Base-by-base conservation (phyloP, 2,329 filamentous ascomycete genomes). In the Helminthosporium solani region DNA sequence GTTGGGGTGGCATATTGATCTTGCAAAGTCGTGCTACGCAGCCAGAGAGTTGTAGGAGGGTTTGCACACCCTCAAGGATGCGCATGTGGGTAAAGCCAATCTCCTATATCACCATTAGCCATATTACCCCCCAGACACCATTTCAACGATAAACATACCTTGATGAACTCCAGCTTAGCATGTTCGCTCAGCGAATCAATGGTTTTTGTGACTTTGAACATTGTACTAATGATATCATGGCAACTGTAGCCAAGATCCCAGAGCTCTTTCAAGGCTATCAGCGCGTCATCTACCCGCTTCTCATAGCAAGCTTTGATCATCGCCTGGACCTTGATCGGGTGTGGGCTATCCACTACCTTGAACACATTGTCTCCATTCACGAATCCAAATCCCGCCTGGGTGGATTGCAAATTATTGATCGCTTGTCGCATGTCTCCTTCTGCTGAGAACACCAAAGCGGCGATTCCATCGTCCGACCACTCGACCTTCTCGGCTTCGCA, bases 51-150 rank as follows among this genome's bases (percentile, higher is more conserved):
- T 99, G 94, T 47, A 99, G 79, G 52, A 96, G 80, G 7, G 92
- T 96, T 73, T 97, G 92, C 19, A 99, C 89, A 23, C 94, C 94
- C 67, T 99, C 94, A n/a, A 99, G 76, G 45, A 99, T 92, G 70
- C 95, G 91, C 94, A 99, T 99, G 68, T 99, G 94, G 2, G 94
- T 95, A 72, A 97, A 97, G 42, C 94, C 94, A 71, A 99, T 99
- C 74, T 96, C 94, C 74, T 70, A 50, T 38, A n/a, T 9, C n/a
- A 1, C 25, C 20, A 15, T 25, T 25, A 28, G 23, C 6, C 7
- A 12, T 27, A 16, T n/a, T 15, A 30, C 11, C 23, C 9, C 6
- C 12, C 19, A 42, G 11, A 20, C 18, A 27, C 9, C 33, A 9
- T 25, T 9, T 6, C 9, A 25, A 25, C 23, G 14, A 12, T 16